Evolutionary conservation across 305 asterid genomes (phyloP), one percentile per base, ranked within the genome.

Genomic region (Coffea humblotiana): DNA sequence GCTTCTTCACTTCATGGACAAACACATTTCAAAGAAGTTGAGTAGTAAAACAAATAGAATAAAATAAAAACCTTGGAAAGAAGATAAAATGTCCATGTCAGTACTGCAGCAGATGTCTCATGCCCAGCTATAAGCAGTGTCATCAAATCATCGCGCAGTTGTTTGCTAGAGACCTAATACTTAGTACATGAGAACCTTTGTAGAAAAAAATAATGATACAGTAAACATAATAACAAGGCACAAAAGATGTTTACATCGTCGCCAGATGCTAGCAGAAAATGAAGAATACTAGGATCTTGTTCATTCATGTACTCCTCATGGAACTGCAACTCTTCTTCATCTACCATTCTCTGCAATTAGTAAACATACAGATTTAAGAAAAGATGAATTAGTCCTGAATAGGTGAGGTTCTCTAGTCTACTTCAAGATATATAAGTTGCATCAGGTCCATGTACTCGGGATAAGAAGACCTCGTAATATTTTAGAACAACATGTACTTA

Each of bases 121-220:
- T 96, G 99, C 79, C 99, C 99, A 67, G 99, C 99, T 82, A 96
- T 96, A 80, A 96, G 99, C 93, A 96, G 40, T 79, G 99, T 96
- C 99, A 96, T 96, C 77, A 96, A 86, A 88, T 96, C 99, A 83
- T 96, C 99, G 72, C 99, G 99, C 76, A 96, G 98, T 90, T 96
- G 99, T 85, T 96, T 96, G 91, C 99, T 96, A 61, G 99, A 87
- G 79, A 96, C 99, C 99, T 96, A 87, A 68, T 84, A 67, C 78
- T 80, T 79, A 84, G 77, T 35, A 56, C 76, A 83, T 85, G 77
- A 91, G 85, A 83, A 82, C 79, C 82, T 79, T 65, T 68, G 73
- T 66, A 81, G 77, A 72, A 84, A 21, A 80, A 82, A 21, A 78
- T 61, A 72, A 74, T 47, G 70, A 77, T 45, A 29, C 73, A 75